phyloP scores from a whole-genome alignment of 31 red algal species.

The Asparagopsis taxiformis region DNA sequence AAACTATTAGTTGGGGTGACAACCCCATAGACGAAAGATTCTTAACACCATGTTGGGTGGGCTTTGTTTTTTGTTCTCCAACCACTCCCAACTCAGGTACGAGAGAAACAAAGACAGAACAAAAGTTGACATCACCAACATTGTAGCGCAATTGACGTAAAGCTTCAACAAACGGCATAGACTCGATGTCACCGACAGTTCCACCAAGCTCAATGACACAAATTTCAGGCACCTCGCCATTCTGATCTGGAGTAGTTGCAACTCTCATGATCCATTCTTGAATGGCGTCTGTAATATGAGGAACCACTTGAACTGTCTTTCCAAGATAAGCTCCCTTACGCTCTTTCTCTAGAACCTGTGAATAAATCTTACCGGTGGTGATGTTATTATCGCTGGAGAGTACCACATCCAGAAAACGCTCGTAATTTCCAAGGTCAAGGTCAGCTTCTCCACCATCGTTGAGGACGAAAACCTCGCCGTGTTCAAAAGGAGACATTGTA shows the following conservation, averaged over 20 bases:
- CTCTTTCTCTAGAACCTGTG: conserved; percentile 84
- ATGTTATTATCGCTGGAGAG: conserved; percentile 90
- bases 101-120: conserved; percentile 90
- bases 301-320: conserved; percentile 97
- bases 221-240: conserved; percentile 86
- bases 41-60: conserved; percentile 94
- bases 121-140: conserved; percentile 89
- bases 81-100: conserved; percentile 84
- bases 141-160: conserved; percentile 93
- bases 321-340: conserved; percentile 85
- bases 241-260: conserved; percentile 59
- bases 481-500: conserved; percentile 98
- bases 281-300: conserved; percentile 97
- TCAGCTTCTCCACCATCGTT: conserved; percentile 97
- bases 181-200: conserved; percentile 99
- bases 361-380: conserved; percentile 96
- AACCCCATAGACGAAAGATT: conserved; percentile 89
- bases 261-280: conserved; percentile 87
- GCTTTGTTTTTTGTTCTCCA: conserved; percentile 99
- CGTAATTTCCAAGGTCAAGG: conserved; percentile 98
- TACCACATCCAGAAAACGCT: conserved; percentile 88
- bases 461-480: conserved; percentile 98
- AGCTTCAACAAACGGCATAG: conserved; percentile 97
- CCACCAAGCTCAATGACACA: conserved; percentile 96
- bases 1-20: conserved; percentile 90